A percentile compares a stretch with the other conserved stretches of the same genome.
phyloP scores from a whole-genome alignment of 148 eudicot genomes.

The Arbutus unedo region DNA sequence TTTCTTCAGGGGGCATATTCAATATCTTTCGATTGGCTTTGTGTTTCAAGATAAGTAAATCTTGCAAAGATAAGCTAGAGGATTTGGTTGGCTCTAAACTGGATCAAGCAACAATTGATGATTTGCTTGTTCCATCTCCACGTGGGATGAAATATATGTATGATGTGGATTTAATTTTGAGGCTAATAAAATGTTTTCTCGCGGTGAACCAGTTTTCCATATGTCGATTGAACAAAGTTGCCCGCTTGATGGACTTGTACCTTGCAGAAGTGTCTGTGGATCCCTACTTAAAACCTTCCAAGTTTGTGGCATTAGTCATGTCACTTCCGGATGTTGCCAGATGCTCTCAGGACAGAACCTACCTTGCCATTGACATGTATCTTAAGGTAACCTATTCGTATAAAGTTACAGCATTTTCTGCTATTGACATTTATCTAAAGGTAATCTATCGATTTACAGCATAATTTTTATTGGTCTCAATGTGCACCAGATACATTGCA shows the following conservation, averaged over 20 bases:
- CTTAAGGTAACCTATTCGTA: slow-evolving; percentile 40
- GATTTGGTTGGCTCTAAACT: slow-evolving; percentile 47
- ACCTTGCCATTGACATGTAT: slow-evolving; percentile 46
- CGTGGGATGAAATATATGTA: slow-evolving; percentile 25
- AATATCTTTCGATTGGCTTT: slow-evolving; percentile 31
- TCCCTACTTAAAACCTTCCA: slow-evolving; percentile 37
- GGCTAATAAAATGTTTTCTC: slow-evolving; percentile 43
- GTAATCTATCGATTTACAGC: no score
- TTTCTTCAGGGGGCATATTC: slow-evolving; percentile 39
- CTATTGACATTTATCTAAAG: neutral
- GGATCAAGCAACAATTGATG: slow-evolving; percentile 52
- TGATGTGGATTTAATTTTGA: slow-evolving; percentile 42
- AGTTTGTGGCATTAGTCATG: slow-evolving; percentile 38
- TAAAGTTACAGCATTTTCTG: neutral
- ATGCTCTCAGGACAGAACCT: slow-evolving; percentile 46
- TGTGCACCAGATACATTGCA: neutral
- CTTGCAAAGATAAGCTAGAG: slow-evolving; percentile 33
- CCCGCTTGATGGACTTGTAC: slow-evolving; percentile 49
- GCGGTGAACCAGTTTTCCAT: slow-evolving; percentile 19
- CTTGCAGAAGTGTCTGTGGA: slow-evolving; percentile 61
- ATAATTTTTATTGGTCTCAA: neutral
- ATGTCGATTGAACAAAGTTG: slow-evolving; percentile 39
- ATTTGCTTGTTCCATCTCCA: slow-evolving; percentile 47
- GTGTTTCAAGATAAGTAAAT: slow-evolving; percentile 27
- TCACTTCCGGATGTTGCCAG: slow-evolving; percentile 47